Conservation (phyloP, 2,329 filamentous ascomycete species). For the Fusarium caatingaense region DNA sequence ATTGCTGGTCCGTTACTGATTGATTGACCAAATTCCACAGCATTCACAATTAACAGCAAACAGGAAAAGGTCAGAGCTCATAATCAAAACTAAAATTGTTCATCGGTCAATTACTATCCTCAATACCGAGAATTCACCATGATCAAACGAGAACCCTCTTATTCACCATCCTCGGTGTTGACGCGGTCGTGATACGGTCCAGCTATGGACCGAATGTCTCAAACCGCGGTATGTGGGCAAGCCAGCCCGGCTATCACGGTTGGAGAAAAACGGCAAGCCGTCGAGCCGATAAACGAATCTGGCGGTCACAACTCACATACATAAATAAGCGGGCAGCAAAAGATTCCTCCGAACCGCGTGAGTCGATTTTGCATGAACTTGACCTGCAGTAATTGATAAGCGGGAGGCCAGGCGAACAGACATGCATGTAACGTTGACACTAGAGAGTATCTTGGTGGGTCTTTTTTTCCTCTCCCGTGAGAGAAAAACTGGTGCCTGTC, state of each 20-base stretch:
- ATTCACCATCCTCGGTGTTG: neutral
- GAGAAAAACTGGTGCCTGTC: neutral
- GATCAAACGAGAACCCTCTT: neutral
- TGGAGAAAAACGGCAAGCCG: neutral
- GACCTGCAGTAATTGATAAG: neutral
- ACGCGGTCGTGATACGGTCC: neutral
- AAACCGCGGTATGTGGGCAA: neutral
- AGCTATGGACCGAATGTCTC: neutral
- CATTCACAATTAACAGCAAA: too few relatives aligned
- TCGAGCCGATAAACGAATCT: neutral
- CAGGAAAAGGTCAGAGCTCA: too few relatives aligned
- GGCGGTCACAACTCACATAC: neutral
- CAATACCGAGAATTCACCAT: neutral
- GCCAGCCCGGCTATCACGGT: neutral
- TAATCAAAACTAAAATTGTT: too few relatives aligned
- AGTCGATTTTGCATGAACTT: neutral
- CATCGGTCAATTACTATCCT: neutral
- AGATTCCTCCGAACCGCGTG: neutral
- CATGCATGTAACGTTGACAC: neutral
- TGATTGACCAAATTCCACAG: fast-evolving
- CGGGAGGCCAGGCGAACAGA: constrained; percentile 1
- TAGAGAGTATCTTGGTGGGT: neutral
- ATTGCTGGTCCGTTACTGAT: too few relatives aligned
- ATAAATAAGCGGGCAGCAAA: neutral
- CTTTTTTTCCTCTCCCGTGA: neutral